Evolutionary conservation across 2,329 filamentous ascomycete genomes (phyloP), one percentile per base, ranked within the genome.

Genomic region (Trichophyton rubrum): DNA sequence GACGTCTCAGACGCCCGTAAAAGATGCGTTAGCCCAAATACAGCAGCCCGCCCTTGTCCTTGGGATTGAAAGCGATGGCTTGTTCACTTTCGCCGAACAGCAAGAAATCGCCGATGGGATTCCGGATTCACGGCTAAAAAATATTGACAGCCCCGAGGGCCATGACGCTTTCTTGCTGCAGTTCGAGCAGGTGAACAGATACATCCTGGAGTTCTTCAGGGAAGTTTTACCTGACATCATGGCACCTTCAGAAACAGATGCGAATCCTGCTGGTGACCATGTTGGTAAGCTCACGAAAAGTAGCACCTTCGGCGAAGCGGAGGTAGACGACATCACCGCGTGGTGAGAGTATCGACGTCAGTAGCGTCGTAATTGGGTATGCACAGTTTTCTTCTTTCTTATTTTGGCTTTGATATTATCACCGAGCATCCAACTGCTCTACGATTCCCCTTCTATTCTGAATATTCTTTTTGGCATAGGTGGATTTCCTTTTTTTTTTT

Each of bases 51-150:
- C 89, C 0, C 79, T 99, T 6, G 89, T 99, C 0, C 80, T 99
- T 1, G 93, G 93, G 2, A 99, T 99, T 62, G 89, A 97, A 74
- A 92, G 87, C 59, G 93, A 99, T 68, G 93, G 93, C 0, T 82
- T 99, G 0, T 99, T 99, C 73, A 97, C 92, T 0, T 97, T 96
- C 73, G 90, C 90, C 4, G 93, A 99, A 76, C 93, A 99, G 76
- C 81, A 96, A 72, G 90, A 97, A 75, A 78, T 99, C 59, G 93
- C 92, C 0, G 82, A 85, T 40, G 84, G 87, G 62, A 90, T 97
- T 64, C 86, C 86, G 2, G 79, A 92, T 67, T 85, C 89, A 0
- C 82, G 83, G 9, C 77, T 99, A 27, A 85, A 90, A 73, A 89
- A 85, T 55, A 99, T 99, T 62, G 90, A 97, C 68, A 95, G 88